Percentiles rank a stretch among this genome's conserved stretches.
phyloP scores from a whole-genome alignment of 2,329 filamentous ascomycete genomes.

The Xylariomycetidae sp. region DNA sequence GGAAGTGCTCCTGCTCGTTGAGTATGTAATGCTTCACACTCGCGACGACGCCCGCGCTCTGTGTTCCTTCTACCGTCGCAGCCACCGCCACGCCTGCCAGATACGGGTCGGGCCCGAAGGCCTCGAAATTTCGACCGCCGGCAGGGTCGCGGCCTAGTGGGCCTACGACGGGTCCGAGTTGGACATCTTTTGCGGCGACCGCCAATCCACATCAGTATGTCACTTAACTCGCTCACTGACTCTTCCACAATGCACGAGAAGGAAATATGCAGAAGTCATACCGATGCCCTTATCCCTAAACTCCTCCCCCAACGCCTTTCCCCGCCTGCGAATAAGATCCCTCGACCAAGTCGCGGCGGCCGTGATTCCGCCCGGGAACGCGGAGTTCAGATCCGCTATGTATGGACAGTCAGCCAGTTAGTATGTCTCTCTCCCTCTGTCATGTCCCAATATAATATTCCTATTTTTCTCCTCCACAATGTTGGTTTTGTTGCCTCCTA shows the following conservation, averaged over 20 bases:
- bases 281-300: conserved; percentile 65
- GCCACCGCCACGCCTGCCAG: conserved; percentile 67
- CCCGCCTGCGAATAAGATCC: conserved; percentile 60
- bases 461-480: too few relatives aligned
- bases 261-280: conserved; percentile 1
- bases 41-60: conserved; percentile 72
- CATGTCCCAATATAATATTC: too few relatives aligned
- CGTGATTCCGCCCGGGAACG: conserved; percentile 67
- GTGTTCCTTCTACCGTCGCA: conserved; percentile 71
- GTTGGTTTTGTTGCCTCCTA: too few relatives aligned
- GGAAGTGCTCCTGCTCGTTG: conserved; percentile 55
- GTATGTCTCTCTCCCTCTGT: too few relatives aligned
- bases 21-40: conserved; percentile 69
- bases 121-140: conserved; percentile 68
- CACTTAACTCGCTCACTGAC: too few relatives aligned
- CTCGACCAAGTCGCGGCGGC: conserved; percentile 70
- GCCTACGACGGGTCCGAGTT: conserved; percentile 56
- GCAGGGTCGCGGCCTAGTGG: conserved; percentile 63
- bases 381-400: conserved; percentile 61
- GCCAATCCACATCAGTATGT: too few relatives aligned
- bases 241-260: background rate
- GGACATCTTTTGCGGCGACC: too few relatives aligned
- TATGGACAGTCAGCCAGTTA: too few relatives aligned
- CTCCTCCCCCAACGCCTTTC: conserved; percentile 66
- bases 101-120: conserved; percentile 67